Base-by-base conservation (phyloP, 2,329 filamentous ascomycete species). In the Ceratocystis huliohia region DNA sequence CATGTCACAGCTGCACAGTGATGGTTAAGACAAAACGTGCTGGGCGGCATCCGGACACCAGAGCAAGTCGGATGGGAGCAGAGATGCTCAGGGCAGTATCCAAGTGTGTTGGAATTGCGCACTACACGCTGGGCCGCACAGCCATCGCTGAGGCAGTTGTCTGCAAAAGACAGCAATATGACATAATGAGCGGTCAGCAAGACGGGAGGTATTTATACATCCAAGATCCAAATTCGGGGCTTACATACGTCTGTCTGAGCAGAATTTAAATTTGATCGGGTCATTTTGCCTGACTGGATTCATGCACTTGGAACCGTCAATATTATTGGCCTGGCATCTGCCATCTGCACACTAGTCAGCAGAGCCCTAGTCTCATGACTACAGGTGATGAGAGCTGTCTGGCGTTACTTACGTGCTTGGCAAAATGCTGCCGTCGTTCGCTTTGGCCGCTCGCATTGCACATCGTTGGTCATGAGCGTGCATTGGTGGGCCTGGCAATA, bases 21-120 rank as follows among this genome's bases (percentile, higher is more conserved):
- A 67, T 72, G 71, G 2, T 41, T 50, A 8, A 57, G 44, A 63
- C 71, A 72, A 64, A 65, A 66, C 8, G 64, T 61, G 53, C 66
- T 63, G 5, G 22, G 25, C 15, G 46, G 45, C 1, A 20, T 10
- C 7, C 64, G 63, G 5, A 37, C 57, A 10, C 22, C 10, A 10
- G 61, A 66, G 57, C 72, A 73, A 5, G 22, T 61, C 17, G 46
- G 17, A 5, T 69, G 68, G n/a, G 67, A 56, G 68, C 72, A 73
- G 64, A 70, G 69, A 67, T 73, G 72, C 50, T 59, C 56, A n/a
- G 48, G 33, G 68, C 72, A 73, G 69, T 70, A 70, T 22, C 66
- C 61, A 2, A 63, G 63, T 5, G 22, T 63, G 6, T 25, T 46
- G 45, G 17, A 22, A 7, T 57, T 64, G n/a, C 61, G 53, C 10